Base-by-base conservation (phyloP, 352 stramenopile species). In the Peronosclerospora sorghi region DNA sequence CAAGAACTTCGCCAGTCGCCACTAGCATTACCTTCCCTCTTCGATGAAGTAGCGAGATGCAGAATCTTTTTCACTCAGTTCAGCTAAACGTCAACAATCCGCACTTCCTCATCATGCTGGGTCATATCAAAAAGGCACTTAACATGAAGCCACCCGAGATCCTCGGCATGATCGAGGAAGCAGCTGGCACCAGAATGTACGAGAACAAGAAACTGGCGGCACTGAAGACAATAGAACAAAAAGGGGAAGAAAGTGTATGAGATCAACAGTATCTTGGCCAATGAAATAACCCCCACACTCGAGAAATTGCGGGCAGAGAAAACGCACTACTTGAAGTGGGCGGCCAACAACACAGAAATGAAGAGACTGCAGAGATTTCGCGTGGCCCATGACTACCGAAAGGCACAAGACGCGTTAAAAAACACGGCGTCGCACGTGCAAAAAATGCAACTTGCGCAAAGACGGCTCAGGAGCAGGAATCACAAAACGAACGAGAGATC, bases 71-170 rank as follows among this genome's bases (percentile, higher is more conserved):
- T n/a, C n/a, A n/a, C n/a, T n/a, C n/a, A n/a, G n/a, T n/a, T 37
- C 96, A 99, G 70, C 75, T 99, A 28, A 99, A 99, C 74, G 96
- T 99, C 41, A 99, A 99, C 79, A 99, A 99, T 78, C 96, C 96
- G 37, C 96, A 99, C 62, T 99, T 99, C 63, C 76, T 99, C 36
- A 99, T 99, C 74, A 99, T 99, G 96, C 96, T 99, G 56, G 88
- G 87, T 9, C 83, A 94, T 12, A 98, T 98, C n/a, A n/a, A n/a
- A n/a, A n/a, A n/a, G n/a, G n/a, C n/a, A n/a, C n/a, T n/a, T n/a
- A n/a, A n/a, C n/a, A 99, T 99, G 96, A 99, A 99, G 62, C 96
- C 96, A 3, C 74, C 83, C 5, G 96, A 99, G 73, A 99, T 99
- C 61, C 73, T 99, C 12, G 92, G 95, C 32, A 99, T 99, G 96